Evolutionary conservation across 1,284 basidiomycete species (phyloP).

Genomic region (Irpex sp.): DNA sequence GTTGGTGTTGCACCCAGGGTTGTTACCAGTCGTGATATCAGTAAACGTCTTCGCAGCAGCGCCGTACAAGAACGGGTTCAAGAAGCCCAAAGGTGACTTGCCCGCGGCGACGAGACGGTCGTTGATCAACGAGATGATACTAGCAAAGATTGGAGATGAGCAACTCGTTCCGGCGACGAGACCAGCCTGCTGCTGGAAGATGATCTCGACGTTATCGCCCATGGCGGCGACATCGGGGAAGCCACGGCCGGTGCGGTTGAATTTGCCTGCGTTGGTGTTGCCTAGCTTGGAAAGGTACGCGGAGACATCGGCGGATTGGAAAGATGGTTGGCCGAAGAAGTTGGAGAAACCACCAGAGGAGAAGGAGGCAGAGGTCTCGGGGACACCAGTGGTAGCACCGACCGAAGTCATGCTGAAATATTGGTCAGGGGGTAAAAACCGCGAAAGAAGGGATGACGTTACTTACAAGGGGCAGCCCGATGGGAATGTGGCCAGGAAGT

Average conservation of each 20-base stretch:
- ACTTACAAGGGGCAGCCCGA: conserved; percentile 36
- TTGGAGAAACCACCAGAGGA: conserved; percentile 42
- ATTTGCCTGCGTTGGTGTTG: conserved; percentile 24
- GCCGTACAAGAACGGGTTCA: conserved; percentile 35
- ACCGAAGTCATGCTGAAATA: conserved; percentile 47
- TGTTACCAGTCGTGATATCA: conserved; percentile 35
- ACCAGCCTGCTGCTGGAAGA: conserved; percentile 28
- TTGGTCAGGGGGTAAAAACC: not conserved
- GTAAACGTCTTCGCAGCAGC: conserved; percentile 33
- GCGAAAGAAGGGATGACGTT: not conserved
- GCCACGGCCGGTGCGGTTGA: conserved; percentile 27
- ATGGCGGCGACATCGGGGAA: conserved; percentile 30
- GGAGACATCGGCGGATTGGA: conserved; percentile 35
- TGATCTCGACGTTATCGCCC: conserved; percentile 27
- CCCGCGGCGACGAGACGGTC: conserved; percentile 48
- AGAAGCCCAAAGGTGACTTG: conserved; percentile 40
- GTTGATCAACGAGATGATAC: conserved; percentile 52
- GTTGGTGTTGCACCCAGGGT: conserved; percentile 28
- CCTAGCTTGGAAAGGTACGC: conserved; percentile 30
- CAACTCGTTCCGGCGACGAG: conserved; percentile 47
- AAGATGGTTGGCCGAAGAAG: conserved; percentile 38
- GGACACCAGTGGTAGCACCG: conserved; percentile 48
- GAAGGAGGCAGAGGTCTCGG: conserved; percentile 38
- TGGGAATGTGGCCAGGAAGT: conserved; percentile 64
- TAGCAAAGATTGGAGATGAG: conserved; percentile 49